Evolutionary conservation across 2,329 filamentous ascomycete genomes (phyloP).

Genomic region (Aspergillus sp.): DNA sequence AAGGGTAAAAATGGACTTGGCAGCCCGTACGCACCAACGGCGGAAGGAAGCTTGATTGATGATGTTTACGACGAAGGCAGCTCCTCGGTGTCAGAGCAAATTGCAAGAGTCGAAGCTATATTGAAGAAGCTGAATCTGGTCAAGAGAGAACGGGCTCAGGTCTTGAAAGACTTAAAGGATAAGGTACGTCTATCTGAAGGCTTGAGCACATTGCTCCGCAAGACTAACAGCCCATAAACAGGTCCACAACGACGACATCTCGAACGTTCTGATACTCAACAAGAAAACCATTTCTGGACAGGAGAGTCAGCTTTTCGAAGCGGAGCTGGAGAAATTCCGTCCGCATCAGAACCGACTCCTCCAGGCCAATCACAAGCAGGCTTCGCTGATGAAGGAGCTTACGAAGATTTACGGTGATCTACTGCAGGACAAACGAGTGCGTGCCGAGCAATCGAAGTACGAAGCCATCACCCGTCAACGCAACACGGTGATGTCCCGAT

Average conservation of each 20-base stretch:
- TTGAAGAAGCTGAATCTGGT: conserved; percentile 88
- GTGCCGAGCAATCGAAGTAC: conserved; percentile 93
- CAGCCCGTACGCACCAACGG: conserved; percentile 58
- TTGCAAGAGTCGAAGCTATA: conserved; percentile 82
- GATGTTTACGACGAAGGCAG: conserved; percentile 83
- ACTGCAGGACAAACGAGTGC: conserved; percentile 89
- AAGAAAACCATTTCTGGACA: conserved; percentile 94
- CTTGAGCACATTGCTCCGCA: background rate
- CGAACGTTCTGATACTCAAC: conserved; percentile 93
- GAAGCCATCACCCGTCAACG: conserved; percentile 83
- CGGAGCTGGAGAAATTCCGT: conserved; percentile 95
- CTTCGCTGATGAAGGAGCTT: conserved; percentile 90
- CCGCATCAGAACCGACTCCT: conserved; percentile 88
- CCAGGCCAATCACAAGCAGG: conserved; percentile 94
- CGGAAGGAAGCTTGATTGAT: conserved; percentile 81
- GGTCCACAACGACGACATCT: conserved; percentile 96
- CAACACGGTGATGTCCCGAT: conserved; percentile 77
- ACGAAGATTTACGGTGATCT: conserved; percentile 83
- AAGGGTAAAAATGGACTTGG: conserved; percentile 63
- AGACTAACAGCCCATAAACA: conserved; percentile 39
- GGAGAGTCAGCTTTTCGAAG: conserved; percentile 88
- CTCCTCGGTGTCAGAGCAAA: conserved; percentile 83
- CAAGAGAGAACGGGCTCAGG: conserved; percentile 87
- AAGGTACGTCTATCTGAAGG: conserved; percentile 63
- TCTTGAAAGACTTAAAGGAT: conserved; percentile 94